Base-by-base conservation (phyloP, 1,284 basidiomycete species). In the Cryptococcus sp. region DNA sequence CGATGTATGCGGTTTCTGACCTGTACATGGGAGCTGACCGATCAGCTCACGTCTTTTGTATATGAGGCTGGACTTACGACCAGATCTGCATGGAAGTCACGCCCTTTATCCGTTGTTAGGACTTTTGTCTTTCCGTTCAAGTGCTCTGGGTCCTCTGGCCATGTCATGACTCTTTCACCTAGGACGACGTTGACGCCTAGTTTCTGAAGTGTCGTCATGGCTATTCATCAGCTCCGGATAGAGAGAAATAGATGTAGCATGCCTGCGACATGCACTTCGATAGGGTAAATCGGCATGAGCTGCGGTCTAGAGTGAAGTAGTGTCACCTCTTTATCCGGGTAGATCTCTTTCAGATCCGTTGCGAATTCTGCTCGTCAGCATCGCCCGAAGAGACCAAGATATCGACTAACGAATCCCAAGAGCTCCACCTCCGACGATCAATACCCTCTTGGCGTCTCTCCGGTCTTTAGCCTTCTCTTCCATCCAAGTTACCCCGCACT, bases 11-110 rank as follows among this genome's bases (percentile, higher is more conserved):
- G 86, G 85, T 34, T 74, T 78, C 71, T 88, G 86, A 7, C 87
- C 87, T 0, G 86, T 88, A 66, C 87, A 88, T 1, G 85, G 75
- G 14, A 89, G 78, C 84, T 87, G 49, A 9, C 28, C n/a, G 25
- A 41, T 46, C 32, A 40, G 36, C 28, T n/a, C 11, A 7, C 13
- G n/a, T 34, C 45, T 49, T 42, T n/a, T 28, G 28, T 4, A 9
- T 36, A 13, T 25, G 18, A 36, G 24, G 3, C n/a, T 16, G 19
- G 22, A 39, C 25, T 55, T 58, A 85, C 85, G 23, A 88, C 73
- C 5, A 87, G 68, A 62, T 87, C 84, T 2, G 82, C 83, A 25
- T 78, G 74, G 46, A 87, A 78, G 56, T 81, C 79, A 18, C 80
- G 74, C 0, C 85, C 85, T 34, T 77, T 79, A 19, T 79, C 63